Percentiles rank a stretch among this genome's conserved stretches.
These are phyloP conservation scores for Phaseolus lunatus DNA, from an alignment of 306 rosid species.

Conservation along the genomic window DNA sequence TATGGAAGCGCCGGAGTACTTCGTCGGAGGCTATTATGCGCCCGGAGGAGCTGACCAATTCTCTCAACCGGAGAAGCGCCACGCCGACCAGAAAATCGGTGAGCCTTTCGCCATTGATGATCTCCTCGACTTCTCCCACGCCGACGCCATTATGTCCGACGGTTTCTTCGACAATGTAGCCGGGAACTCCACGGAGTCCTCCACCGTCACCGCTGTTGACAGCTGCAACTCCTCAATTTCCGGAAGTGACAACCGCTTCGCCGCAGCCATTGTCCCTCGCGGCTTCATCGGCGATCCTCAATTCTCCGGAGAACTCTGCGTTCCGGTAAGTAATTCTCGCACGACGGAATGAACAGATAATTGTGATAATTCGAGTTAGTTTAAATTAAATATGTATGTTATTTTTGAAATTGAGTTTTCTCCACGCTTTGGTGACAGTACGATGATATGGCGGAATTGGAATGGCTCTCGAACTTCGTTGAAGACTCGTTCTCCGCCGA, in stretches of 20 bases:
- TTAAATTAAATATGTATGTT: not conserved
- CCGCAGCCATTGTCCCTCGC: conserved; percentile 60
- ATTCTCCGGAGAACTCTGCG: conserved; percentile 77
- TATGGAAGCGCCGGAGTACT: conserved; percentile 76
- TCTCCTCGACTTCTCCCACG: conserved; percentile 86
- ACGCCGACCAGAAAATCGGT: conserved; percentile 54
- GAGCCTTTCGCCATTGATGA: conserved; percentile 86
- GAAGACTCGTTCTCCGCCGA: conserved; percentile 90
- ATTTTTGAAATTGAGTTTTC: conserved; percentile 31
- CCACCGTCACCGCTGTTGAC: conserved; percentile 72
- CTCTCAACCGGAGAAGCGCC: conserved; percentile 59
- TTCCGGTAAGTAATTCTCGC: conserved; percentile 65
- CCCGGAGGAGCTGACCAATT: conserved; percentile 53
- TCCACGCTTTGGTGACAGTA: conserved; percentile 53
- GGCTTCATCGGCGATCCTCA: conserved; percentile 64
- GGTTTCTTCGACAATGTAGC: conserved; percentile 73
- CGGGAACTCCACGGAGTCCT: conserved; percentile 69
- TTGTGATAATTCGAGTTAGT: not conserved
- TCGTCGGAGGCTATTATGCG: conserved; percentile 66
- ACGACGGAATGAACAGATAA: not conserved
- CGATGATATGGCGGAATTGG: conserved; percentile 90
- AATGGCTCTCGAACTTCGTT: conserved; percentile 95
- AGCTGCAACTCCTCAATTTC: conserved; percentile 83
- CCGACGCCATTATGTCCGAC: conserved; percentile 69
- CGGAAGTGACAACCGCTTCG: conserved; percentile 60